Base-by-base conservation (phyloP, 306 rosid genomes). In the Vachellia collinsii region DNA sequence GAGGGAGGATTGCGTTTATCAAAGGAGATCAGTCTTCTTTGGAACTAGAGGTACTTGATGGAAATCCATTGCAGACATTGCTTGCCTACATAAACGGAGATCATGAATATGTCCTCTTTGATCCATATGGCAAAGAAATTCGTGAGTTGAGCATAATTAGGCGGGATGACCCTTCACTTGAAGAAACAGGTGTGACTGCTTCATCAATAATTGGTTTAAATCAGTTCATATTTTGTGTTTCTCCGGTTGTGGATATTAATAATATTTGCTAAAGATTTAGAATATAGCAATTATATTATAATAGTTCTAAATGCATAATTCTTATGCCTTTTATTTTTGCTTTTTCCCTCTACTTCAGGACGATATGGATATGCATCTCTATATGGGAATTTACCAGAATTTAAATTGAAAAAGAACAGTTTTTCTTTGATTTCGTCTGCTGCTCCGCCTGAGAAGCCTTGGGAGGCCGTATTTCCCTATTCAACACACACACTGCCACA, bases 381-480 rank as follows among this genome's bases (percentile, higher is more conserved):
- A 61, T 95, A 91, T 61, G 97, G 97, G 36, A 94, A 91, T 84
- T 83, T 95, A 25, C 93, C 96, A 0, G 80, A 82, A 76, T 85
- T 88, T 69, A 88, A 93, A 51, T 34, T 81, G 80, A 87, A 86
- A 85, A 88, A 77, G 81, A 86, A 77, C 77, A 81, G 72, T 74
- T 37, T 72, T 46, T 58, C 77, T 8, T 76, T 73, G n/a, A 68
- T 81, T 78, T 83, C 88, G 46, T 86, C 92, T 41, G 79, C 81
- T 75, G 79, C 81, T 75, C 90, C 92, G 69, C 92, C 98, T 20
- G 89, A 85, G 79, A 85, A 97, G 83, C 92, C 97, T 23, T 93
- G 99, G 99, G 98, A 88, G 83, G 90, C 96, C 83, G 85, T 91
- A 74, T 93, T 93, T 77, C 84, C 87, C 76, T 97, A 97, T 11